These are phyloP conservation scores for Rutstroemia sp. DNA, from an alignment of 2,329 filamentous ascomycete species.

Conservation along the genomic window DNA sequence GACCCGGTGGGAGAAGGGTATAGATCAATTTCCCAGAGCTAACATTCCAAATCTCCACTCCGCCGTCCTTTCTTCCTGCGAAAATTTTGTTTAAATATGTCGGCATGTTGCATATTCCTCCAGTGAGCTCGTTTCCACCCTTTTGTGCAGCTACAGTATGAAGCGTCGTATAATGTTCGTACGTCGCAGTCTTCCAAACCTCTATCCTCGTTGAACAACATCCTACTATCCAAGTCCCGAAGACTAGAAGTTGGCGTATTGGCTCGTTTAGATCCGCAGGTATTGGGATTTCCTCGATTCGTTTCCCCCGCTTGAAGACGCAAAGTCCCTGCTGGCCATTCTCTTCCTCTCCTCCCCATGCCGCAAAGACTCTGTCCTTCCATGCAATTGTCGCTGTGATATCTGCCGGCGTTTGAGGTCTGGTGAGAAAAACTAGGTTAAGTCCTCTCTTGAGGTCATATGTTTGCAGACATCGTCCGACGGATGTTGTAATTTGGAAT, in stretches of 20 bases:
- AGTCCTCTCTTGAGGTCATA: constrained; percentile 89
- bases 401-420: constrained; percentile 75
- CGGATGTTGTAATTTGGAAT: constrained; percentile 94
- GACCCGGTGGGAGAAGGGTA: constrained; percentile 70
- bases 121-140: constrained; percentile 62
- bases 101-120: constrained; percentile 78
- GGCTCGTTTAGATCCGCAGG: constrained; percentile 60
- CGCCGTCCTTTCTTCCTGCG: constrained; percentile 77
- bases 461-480: constrained; percentile 84
- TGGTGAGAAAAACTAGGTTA: constrained; percentile 86
- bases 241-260: constrained; percentile 69
- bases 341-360: constrained; percentile 63
- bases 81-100: constrained; percentile 96
- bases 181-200: constrained; percentile 77
- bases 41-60: constrained; percentile 95
- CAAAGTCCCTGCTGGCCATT: constrained; percentile 63
- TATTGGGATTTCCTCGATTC: constrained; percentile 65
- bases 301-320: constrained; percentile 88
- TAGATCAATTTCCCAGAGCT: constrained; percentile 88
- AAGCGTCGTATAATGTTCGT: constrained; percentile 88
- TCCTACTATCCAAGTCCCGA: constrained; percentile 87
- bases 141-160: constrained; percentile 46
- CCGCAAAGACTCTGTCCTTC: constrained; percentile 82
- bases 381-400: constrained; percentile 86
- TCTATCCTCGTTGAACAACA: constrained; percentile 70